These are phyloP conservation scores for Venturia nashicola DNA, from an alignment of 2,329 filamentous ascomycete genomes.

Conservation along the genomic window DNA sequence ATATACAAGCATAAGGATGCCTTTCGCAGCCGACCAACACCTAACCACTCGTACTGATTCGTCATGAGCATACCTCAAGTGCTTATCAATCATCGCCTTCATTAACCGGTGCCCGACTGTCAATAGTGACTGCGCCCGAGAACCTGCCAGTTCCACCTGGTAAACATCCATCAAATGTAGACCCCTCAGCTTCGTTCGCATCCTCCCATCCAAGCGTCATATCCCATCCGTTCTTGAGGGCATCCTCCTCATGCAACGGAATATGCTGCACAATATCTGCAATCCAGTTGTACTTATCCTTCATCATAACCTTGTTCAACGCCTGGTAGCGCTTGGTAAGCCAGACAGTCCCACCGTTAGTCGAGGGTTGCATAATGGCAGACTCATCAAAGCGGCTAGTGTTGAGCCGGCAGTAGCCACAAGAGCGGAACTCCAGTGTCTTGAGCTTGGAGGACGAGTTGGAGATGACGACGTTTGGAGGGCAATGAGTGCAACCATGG, in stretches of 20 bases:
- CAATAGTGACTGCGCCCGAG: neutral
- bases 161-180: constrained; percentile 8
- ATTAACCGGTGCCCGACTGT: neutral
- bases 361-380: neutral
- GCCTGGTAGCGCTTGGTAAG: constrained; percentile 1
- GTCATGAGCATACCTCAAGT: neutral
- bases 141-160: constrained; percentile 9
- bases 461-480: neutral
- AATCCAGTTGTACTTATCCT: neutral
- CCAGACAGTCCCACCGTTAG: neutral
- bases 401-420: constrained; percentile 9
- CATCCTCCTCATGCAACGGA: constrained; percentile 4
- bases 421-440: constrained; percentile 7
- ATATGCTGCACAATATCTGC: constrained; percentile 9
- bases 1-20: neutral
- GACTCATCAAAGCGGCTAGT: constrained; percentile 4
- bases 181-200: neutral
- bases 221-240: constrained; percentile 1
- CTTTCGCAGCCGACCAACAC: neutral
- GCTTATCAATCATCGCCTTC: neutral
- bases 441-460: neutral
- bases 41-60: neutral
- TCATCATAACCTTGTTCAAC: constrained; percentile 7
- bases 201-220: constrained; percentile 8
- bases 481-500: neutral